Conservation (phyloP, 306 rosid species). For the Fagus crenata region DNA sequence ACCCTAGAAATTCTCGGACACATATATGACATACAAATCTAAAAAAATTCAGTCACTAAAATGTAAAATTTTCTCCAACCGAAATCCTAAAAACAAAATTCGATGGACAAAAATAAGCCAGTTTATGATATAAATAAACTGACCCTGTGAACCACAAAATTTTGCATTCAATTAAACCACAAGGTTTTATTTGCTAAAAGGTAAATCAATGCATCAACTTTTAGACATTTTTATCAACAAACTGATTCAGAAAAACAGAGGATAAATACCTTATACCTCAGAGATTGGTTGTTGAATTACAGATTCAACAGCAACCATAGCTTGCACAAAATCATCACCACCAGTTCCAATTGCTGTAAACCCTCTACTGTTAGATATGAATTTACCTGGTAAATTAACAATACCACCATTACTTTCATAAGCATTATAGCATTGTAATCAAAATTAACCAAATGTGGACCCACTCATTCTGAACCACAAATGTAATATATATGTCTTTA, state of each 20-base stretch:
- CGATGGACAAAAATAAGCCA: neutral
- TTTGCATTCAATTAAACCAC: neutral
- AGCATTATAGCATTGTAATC: neutral
- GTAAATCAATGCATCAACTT: neutral
- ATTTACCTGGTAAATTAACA: constrained; percentile 55
- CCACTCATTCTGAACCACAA: neutral
- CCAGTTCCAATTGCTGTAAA: constrained; percentile 97
- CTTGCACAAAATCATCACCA: constrained; percentile 86
- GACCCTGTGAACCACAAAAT: neutral
- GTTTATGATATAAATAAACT: neutral
- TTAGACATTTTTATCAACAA: constrained; percentile 5
- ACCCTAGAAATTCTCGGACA: neutral
- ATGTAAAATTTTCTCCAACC: neutral
- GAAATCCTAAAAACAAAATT: neutral
- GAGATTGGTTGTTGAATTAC: constrained; percentile 82
- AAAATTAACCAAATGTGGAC: neutral
- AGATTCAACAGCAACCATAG: constrained; percentile 92
- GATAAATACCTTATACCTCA: constrained; percentile 41
- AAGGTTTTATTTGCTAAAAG: neutral
- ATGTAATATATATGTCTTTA: neutral
- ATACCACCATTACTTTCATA: neutral
- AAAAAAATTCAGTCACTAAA: neutral
- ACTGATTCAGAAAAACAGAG: neutral
- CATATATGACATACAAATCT: neutral
- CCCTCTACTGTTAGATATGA: constrained; percentile 90